These are phyloP conservation scores for Jaminaea rosea DNA, from an alignment of 1,284 basidiomycete species.

Conservation along the genomic window DNA sequence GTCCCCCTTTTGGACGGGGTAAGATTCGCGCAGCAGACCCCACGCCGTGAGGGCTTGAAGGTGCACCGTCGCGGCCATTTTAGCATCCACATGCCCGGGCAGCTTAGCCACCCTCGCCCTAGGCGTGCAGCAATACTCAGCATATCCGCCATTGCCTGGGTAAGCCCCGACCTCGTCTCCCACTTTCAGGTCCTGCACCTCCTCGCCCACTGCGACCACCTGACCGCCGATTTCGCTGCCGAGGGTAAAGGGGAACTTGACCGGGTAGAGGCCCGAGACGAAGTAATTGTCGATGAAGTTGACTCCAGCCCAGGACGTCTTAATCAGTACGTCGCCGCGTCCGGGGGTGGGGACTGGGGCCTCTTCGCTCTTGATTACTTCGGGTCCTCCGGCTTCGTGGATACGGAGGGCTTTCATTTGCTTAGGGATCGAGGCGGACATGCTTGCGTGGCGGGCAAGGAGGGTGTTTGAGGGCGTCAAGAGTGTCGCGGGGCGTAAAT, in stretches of 20 bases:
- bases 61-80: conserved; percentile 60
- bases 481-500: too few relatives aligned
- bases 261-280: conserved; percentile 51
- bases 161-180: conserved; percentile 58
- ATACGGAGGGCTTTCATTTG: conserved; percentile 53
- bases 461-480: too few relatives aligned
- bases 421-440: not conserved
- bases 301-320: conserved; percentile 54
- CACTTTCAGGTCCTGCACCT: conserved; percentile 50
- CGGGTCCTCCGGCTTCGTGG: conserved; percentile 60
- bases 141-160: conserved; percentile 59
- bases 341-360: conserved; percentile 59
- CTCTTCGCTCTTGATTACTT: conserved; percentile 63
- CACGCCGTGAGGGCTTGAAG: conserved; percentile 74
- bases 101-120: conserved; percentile 60
- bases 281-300: conserved; percentile 60
- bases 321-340: conserved; percentile 66
- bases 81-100: conserved; percentile 53
- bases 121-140: conserved; percentile 65
- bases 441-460: not conserved
- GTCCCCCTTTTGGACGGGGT: conserved; percentile 62
- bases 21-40: conserved; percentile 71
- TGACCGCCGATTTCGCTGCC: conserved; percentile 73
- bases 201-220: conserved; percentile 56
- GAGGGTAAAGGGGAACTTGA: conserved; percentile 61